These are phyloP conservation scores for Metarhizium robertsii DNA, from an alignment of 2,329 filamentous ascomycete species.

Conservation along the genomic window DNA sequence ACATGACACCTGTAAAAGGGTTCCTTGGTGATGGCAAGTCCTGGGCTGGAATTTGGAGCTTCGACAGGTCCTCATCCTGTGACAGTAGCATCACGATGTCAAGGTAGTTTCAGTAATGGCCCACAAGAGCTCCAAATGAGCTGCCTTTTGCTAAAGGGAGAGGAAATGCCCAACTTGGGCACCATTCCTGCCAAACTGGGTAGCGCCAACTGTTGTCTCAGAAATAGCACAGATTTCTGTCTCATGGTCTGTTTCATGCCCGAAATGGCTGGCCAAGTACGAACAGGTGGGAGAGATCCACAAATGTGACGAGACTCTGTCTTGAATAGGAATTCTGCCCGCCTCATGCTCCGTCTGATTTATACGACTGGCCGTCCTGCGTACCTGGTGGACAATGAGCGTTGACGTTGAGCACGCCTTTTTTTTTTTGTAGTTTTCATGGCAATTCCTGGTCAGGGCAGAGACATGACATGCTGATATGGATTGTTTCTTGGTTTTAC, in stretches of 20 bases:
- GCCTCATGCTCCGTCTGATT: not conserved
- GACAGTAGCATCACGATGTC: not conserved
- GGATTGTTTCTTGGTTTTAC: no score
- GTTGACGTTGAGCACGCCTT: no score
- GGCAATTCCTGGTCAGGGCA: no score
- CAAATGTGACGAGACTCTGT: conserved; percentile 1
- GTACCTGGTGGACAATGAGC: no score
- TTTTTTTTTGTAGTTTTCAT: no score
- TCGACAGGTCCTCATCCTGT: not conserved
- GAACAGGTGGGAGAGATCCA: not conserved
- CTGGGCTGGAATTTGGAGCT: conserved; percentile 1
- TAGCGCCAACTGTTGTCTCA: no score
- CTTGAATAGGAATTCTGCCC: conserved; percentile 2
- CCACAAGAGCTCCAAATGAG: not conserved
- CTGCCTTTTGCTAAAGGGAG: not conserved
- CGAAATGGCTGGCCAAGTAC: not conserved
- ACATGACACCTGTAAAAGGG: not conserved
- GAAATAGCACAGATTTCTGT: not conserved
- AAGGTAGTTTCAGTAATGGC: not conserved
- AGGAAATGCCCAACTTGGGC: not conserved
- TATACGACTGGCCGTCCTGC: not conserved
- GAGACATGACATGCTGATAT: no score
- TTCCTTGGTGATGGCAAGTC: not conserved
- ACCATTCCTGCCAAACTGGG: not conserved
- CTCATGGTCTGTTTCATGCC: not conserved